These are phyloP conservation scores for Metschnikowia shivogae DNA, from an alignment of 805 yeast species.

Conservation along the genomic window DNA sequence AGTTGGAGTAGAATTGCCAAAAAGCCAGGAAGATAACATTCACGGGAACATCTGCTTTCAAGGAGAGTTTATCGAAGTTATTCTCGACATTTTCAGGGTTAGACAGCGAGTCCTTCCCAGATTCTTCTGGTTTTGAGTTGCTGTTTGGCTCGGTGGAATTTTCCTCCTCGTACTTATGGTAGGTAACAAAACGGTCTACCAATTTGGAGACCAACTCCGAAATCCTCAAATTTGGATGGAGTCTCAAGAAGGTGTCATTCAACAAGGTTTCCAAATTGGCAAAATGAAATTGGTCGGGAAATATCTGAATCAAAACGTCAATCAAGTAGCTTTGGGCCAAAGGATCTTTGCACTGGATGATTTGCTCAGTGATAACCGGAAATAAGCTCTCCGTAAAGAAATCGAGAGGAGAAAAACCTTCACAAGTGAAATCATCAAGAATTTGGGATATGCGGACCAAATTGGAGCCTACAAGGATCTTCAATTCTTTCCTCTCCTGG, in stretches of 20 bases:
- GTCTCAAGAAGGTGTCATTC: constrained; percentile 52
- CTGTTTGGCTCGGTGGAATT: background rate
- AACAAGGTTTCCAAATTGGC: constrained; percentile 66
- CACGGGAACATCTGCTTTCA: constrained; percentile 7
- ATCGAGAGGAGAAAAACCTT: constrained; percentile 27
- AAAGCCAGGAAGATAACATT: constrained; percentile 55
- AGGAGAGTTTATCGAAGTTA: background rate
- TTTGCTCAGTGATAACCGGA: constrained; percentile 82
- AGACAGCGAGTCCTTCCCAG: background rate
- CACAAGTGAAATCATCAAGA: constrained; percentile 60
- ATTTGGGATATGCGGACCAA: constrained; percentile 84
- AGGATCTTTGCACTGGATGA: constrained; percentile 85
- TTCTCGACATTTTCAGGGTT: background rate
- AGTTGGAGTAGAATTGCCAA: constrained; percentile 57
- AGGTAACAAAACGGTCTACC: constrained; percentile 65
- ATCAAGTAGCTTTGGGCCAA: constrained; percentile 89
- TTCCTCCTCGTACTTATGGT: constrained; percentile 28
- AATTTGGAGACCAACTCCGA: constrained; percentile 64
- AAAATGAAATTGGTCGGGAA: constrained; percentile 89
- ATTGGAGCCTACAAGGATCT: constrained; percentile 89
- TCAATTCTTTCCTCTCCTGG: constrained; percentile 81
- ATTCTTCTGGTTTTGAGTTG: background rate
- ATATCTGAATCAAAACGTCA: constrained; percentile 89
- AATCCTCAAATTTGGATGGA: constrained; percentile 69
- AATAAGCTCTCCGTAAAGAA: constrained; percentile 52